Evolutionary conservation across 2,329 filamentous ascomycete species (phyloP), one percentile per base, ranked within the genome.

Genomic region (Diaporthe helianthi): DNA sequence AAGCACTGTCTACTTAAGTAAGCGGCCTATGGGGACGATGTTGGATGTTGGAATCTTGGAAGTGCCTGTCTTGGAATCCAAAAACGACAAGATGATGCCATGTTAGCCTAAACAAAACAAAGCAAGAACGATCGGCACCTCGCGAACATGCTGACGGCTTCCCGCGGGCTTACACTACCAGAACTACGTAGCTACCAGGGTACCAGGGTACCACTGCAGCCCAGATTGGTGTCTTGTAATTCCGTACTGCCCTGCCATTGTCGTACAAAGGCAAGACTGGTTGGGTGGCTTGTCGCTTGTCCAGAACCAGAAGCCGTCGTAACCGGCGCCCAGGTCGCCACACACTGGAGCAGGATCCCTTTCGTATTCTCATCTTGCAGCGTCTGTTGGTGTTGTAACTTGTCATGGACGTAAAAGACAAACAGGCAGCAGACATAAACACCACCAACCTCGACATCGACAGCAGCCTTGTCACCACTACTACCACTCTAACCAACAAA

Each of bases 1-100:
- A 10, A 1, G 41, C 26, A 44, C 41, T 44, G 46, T 26, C 17
- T 4, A n/a, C n/a, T n/a, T n/a, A n/a, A n/a, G n/a, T n/a, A 41
- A 22, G 19, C 22, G 19, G 38, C 38, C 55, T 60, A 26, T 55
- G n/a, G 53, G 33, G 22, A 41, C n/a, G n/a, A 41, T 7, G 24
- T n/a, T n/a, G n/a, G n/a, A 12, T 61, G 58, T 36, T 33, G 58
- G 41, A 61, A 47, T 41, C 58, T 61, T 33, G 58, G 58, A 36
- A 61, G 38, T 44, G 36, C 8, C 15, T 17, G 41, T 33, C 55
- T 47, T 15, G 26, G 55, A 22, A 22, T 19, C 26, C 41, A 49
- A 63, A 22, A 29, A 63, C 44, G 58, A 63, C 58, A 63, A 36
- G 19, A 63, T 63, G 58, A 63, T 61, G 36, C 12, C 36, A 12